phyloP scores from a whole-genome alignment of 2,329 filamentous ascomycete genomes.

The Pestalotiopsis sp. region DNA sequence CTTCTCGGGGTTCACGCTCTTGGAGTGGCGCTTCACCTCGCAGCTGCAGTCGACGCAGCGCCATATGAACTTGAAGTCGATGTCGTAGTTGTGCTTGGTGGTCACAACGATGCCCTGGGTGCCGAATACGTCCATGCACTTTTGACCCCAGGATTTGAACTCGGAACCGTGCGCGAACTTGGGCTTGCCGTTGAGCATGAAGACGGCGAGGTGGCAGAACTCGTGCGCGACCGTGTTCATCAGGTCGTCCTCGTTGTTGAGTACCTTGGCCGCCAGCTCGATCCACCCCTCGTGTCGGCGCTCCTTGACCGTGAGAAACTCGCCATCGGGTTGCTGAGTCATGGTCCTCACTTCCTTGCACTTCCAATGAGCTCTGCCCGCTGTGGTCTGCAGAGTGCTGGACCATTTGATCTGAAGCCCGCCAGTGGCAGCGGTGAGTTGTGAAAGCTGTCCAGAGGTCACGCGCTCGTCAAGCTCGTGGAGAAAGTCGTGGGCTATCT shows the following conservation, averaged over 20 bases:
- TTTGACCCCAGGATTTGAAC: conserved; percentile 76
- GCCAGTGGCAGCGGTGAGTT: conserved; percentile 64
- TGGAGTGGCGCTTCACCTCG: conserved; percentile 83
- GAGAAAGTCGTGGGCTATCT: conserved; percentile 67
- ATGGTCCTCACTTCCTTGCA: conserved; percentile 51
- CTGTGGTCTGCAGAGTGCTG: conserved; percentile 79
- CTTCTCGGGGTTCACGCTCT: conserved; percentile 74
- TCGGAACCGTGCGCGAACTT: conserved; percentile 81
- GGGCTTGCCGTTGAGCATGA: conserved; percentile 78
- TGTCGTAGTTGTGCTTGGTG: conserved; percentile 87
- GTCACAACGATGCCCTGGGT: conserved; percentile 74
- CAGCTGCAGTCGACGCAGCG: conserved; percentile 68
- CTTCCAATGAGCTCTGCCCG: conserved; percentile 75
- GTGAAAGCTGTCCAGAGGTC: conserved; percentile 60
- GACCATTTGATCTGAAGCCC: conserved; percentile 75
- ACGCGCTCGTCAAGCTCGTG: conserved; percentile 69
- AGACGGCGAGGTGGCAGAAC: conserved; percentile 92
- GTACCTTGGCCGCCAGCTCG: conserved; percentile 87
- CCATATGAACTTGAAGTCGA: conserved; percentile 94
- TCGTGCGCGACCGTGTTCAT: conserved; percentile 95
- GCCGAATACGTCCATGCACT: conserved; percentile 59
- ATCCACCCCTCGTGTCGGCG: conserved; percentile 73
- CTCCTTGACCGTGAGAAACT: conserved; percentile 32
- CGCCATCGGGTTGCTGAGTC: conserved; percentile 33
- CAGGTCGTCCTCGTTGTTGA: conserved; percentile 75